Percentiles rank a stretch among this genome's conserved stretches.
Evolutionary conservation across 371 early-diverging fungal genomes (phyloP).

Genomic region (Dichotomocladium elegans): DNA sequence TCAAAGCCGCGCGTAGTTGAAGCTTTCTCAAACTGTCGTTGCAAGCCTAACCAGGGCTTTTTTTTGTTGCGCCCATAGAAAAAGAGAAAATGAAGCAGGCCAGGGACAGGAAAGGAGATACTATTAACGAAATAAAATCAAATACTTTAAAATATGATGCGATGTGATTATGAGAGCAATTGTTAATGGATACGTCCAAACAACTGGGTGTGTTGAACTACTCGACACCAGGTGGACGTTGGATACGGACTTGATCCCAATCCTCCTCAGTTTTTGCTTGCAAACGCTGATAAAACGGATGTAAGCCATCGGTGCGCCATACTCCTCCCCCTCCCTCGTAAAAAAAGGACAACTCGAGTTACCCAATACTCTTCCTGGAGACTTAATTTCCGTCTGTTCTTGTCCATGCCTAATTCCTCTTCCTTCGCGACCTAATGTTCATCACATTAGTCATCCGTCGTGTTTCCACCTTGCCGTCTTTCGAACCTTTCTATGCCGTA

Average conservation of each 20-base stretch:
- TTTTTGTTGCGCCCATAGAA: too few relatives aligned
- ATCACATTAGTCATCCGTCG: background rate
- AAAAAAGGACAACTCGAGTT: constrained; percentile 6
- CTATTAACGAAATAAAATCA: too few relatives aligned
- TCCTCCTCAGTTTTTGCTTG: constrained; percentile 49
- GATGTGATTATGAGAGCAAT: too few relatives aligned
- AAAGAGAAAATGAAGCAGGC: too few relatives aligned
- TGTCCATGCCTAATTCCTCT: constrained; percentile 60
- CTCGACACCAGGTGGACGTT: constrained; percentile 38
- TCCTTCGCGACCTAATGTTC: constrained; percentile 51
- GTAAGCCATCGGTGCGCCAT: background rate
- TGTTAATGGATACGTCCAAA: too few relatives aligned
- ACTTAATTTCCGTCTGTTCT: constrained; percentile 51
- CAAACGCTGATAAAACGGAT: constrained; percentile 28
- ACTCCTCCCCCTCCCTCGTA: background rate
- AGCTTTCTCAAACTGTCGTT: too few relatives aligned
- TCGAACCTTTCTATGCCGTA: constrained; percentile 26
- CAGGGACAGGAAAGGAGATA: too few relatives aligned
- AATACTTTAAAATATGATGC: too few relatives aligned
- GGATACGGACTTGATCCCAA: constrained; percentile 50
- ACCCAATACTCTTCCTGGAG: constrained; percentile 68
- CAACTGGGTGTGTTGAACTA: too few relatives aligned
- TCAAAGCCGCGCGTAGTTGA: too few relatives aligned
- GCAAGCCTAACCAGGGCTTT: too few relatives aligned
- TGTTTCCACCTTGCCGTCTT: background rate